These are phyloP conservation scores for Plectosphaerella cucumerina DNA, from an alignment of 2,329 filamentous ascomycete species.

Conservation along the genomic window DNA sequence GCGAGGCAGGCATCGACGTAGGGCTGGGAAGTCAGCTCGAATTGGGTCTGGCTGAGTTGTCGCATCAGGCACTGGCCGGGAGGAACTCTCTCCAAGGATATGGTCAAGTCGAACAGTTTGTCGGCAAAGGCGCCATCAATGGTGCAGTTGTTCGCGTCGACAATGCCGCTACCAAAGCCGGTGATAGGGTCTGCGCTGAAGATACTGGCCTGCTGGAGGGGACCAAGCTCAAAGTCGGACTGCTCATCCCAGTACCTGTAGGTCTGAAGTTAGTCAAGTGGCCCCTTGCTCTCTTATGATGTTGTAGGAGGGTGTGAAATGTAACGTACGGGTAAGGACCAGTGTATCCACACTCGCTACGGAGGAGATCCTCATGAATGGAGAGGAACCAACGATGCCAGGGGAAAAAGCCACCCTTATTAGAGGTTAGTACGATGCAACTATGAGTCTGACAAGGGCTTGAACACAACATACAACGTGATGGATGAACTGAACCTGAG, in stretches of 20 bases:
- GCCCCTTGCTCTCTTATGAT: no score
- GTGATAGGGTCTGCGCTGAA: background rate
- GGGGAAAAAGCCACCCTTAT: slow-evolving; percentile 1
- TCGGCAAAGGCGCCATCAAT: slow-evolving; percentile 8
- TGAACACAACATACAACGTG: slow-evolving; percentile 2
- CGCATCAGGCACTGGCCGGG: slow-evolving; percentile 1
- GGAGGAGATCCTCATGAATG: no score
- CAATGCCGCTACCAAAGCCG: background rate
- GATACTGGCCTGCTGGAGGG: no score
- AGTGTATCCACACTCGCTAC: no score
- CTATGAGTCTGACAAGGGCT: background rate
- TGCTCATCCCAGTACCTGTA: no score
- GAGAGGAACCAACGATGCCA: no score
- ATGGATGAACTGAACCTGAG: slow-evolving; percentile 10
- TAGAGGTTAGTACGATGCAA: no score
- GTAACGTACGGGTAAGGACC: background rate
- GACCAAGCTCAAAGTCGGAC: no score
- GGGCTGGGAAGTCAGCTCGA: background rate
- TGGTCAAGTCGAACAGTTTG: background rate
- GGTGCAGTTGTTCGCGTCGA: slow-evolving; percentile 3
- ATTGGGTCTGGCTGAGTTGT: slow-evolving; percentile 4
- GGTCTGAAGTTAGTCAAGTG: background rate
- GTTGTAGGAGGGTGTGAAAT: background rate
- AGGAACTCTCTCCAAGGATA: slow-evolving; percentile 1
- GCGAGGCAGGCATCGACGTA: slow-evolving; percentile 5